Base-by-base conservation (phyloP, 2,329 filamentous ascomycete genomes). In the Emmonsiellopsis sp. region DNA sequence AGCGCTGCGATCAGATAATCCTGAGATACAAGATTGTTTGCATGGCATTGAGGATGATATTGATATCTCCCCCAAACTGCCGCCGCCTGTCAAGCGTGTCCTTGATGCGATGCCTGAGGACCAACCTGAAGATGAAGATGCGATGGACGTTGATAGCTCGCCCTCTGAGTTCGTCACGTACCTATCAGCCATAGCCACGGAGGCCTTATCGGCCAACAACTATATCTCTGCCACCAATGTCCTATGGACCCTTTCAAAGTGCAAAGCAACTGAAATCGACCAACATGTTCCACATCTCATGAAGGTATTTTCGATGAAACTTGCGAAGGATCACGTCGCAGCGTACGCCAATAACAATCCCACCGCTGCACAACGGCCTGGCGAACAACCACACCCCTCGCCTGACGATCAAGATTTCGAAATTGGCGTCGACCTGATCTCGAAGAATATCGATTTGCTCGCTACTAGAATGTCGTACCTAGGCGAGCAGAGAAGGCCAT, bases 391-490 rank as follows among this genome's bases (percentile, higher is more conserved):
- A 67, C 70, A 62, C 58, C 61, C 65, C 4, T 70, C 74, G 54
- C 67, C 65, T 7, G 84, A 85, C 52, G 74, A 83, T 5, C 86
- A 89, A 62, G 90, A 96, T 55, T 79, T 91, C 32, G 88, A 95
- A 63, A 82, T 94, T n/a, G 91, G 93, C 59, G 91, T 89, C 7
- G 85, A 87, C 54, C 74, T 98, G 42, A 95, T 97, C 70, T 85
- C 96, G 64, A 97, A 97, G 73, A 89, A 91, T 8, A 91, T 98
- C 57, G 91, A 97, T 63, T 84, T 96, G 54, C 87, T 95, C 20
- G 89, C 93, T 1, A 80, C 90, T 59, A 85, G 93, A 43, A 97
- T 99, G 84, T 91, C 93, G 62, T 86, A 86, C 38, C 79, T 99
- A 10, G 90, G 89, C 1, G 93, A 98, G 61, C 89, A 92, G 65